Conservation (phyloP, 2,329 filamentous ascomycete genomes). For the Bipolaris sorokiniana region DNA sequence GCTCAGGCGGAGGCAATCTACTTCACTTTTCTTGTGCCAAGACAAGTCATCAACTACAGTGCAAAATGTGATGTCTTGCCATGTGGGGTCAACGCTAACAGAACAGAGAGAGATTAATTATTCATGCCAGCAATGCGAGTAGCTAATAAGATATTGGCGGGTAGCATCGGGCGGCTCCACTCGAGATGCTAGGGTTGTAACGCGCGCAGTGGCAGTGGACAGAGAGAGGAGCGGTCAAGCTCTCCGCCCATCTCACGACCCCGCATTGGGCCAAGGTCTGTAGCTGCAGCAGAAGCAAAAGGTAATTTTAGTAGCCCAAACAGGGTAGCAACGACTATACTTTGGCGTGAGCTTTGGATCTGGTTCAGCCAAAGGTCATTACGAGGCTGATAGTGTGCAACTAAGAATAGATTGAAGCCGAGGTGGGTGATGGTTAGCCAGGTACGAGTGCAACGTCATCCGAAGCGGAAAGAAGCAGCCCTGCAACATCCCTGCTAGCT, state of each 20-base stretch:
- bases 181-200: not conserved
- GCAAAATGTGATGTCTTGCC: not conserved
- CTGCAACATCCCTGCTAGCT: conserved; percentile 29
- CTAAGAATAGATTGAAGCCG: conserved; percentile 10
- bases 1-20: conserved; percentile 26
- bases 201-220: not conserved
- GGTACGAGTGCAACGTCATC: conserved; percentile 29
- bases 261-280: conserved; percentile 4
- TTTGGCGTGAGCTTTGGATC: not conserved
- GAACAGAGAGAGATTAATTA: not conserved
- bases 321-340: not conserved
- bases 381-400: not conserved
- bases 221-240: conserved; percentile 18
- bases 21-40: conserved; percentile 23
- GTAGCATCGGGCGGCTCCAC: conserved; percentile 9
- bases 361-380: not conserved
- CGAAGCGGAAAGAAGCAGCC: conserved; percentile 28
- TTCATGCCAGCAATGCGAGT: not conserved
- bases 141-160: not conserved
- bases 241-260: conserved; percentile 6
- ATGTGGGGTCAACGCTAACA: not conserved
- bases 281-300: not conserved
- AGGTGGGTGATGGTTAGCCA: conserved; percentile 13
- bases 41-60: no score
- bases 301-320: not conserved